These are phyloP conservation scores for Xerocomellus amylosporus DNA, from an alignment of 768 basidiomycete genomes.

Conservation along the genomic window DNA sequence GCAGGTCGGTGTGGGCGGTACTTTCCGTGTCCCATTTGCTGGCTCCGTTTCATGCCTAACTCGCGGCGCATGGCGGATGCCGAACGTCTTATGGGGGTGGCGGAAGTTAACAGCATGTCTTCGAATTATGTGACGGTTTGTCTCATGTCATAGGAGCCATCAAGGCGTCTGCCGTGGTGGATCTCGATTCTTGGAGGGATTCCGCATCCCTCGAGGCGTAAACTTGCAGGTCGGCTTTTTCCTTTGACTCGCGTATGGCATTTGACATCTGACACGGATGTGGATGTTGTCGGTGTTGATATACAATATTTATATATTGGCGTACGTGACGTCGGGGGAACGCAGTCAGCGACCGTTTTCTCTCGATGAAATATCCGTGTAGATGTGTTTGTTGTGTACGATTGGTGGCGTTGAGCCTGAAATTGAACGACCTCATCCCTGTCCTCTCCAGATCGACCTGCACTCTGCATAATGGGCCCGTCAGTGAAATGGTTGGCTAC, in stretches of 20 bases:
- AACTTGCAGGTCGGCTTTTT: constrained; percentile 1
- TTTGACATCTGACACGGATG: too few species aligned
- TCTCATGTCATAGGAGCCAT: constrained; percentile 2
- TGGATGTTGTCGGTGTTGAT: too few species aligned
- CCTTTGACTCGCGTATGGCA: neutral
- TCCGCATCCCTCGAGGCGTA: neutral
- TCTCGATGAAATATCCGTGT: too few species aligned
- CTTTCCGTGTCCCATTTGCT: neutral
- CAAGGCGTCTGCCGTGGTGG: neutral
- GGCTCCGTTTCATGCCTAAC: constrained; percentile 5
- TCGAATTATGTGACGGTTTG: neutral
- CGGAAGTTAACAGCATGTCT: too few species aligned
- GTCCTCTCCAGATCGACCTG: too few species aligned
- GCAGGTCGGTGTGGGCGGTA: neutral
- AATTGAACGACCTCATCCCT: neutral
- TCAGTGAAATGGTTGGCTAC: too few species aligned
- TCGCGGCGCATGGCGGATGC: constrained; percentile 1
- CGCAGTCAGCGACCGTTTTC: too few species aligned
- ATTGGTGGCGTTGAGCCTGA: neutral
- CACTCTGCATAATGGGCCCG: too few species aligned
- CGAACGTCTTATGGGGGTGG: neutral
- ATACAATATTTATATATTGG: too few species aligned
- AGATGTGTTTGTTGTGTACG: too few species aligned
- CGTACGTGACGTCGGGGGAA: neutral
- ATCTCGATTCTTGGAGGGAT: neutral